These are phyloP conservation scores for Aureobasidium uvarum DNA, from an alignment of 2,329 filamentous ascomycete genomes.

Conservation along the genomic window DNA sequence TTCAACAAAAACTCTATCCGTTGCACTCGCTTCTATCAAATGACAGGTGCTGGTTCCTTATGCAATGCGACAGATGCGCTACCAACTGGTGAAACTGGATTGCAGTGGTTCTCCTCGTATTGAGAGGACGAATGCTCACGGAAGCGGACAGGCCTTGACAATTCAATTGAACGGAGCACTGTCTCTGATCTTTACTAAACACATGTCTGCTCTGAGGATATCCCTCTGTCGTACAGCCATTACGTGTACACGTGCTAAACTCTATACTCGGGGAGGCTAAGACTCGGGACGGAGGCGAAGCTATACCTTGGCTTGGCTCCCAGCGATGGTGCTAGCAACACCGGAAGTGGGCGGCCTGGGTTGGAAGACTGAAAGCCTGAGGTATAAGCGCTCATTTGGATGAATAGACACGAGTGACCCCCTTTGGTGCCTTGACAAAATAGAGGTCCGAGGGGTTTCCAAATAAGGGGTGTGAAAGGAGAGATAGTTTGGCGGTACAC, in stretches of 20 bases:
- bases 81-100: background rate
- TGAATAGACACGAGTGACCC: background rate
- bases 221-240: background rate
- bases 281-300: background rate
- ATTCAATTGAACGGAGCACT: too few species aligned
- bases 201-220: background rate
- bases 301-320: background rate
- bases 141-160: background rate
- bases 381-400: too few species aligned
- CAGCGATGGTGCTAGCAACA: background rate
- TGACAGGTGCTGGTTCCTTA: background rate
- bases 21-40: background rate
- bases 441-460: background rate
- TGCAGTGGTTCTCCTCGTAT: background rate
- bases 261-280: background rate
- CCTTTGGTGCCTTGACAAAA: background rate
- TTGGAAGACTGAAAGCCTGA: background rate
- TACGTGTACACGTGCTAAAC: background rate
- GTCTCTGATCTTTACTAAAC: background rate
- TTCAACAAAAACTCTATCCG: background rate
- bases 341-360: background rate
- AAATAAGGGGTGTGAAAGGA: background rate
- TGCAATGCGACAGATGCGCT: constrained; percentile 1
- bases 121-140: background rate
- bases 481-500: background rate